These are phyloP conservation scores for Aspergillus sp. DNA, from an alignment of 2,329 filamentous ascomycete species.

Conservation along the genomic window DNA sequence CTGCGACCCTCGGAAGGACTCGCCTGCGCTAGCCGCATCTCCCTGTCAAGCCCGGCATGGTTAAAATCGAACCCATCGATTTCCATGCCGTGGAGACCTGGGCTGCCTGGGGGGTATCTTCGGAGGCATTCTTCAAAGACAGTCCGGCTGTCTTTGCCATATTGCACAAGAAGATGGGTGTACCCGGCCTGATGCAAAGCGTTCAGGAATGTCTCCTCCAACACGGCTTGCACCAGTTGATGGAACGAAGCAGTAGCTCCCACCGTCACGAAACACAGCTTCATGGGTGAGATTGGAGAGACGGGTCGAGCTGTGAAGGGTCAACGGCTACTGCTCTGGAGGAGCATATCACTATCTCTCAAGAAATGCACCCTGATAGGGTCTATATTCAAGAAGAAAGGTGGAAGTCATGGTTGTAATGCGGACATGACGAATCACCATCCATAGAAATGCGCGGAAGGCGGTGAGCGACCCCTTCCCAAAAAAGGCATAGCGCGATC, in stretches of 20 bases:
- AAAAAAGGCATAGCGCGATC: constrained; percentile 21
- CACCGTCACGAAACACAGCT: constrained; percentile 78
- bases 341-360: constrained; percentile 1
- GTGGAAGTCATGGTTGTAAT: not conserved
- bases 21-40: constrained; percentile 56
- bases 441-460: not conserved
- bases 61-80: constrained; percentile 68
- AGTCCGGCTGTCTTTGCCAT: constrained; percentile 64
- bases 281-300: constrained; percentile 18
- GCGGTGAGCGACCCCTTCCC: constrained; percentile 3
- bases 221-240: constrained; percentile 63
- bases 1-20: constrained; percentile 34
- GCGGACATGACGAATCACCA: not conserved
- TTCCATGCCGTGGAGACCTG: constrained; percentile 40
- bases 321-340: not conserved
- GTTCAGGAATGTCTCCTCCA: constrained; percentile 61
- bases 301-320: not conserved
- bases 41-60: constrained; percentile 53
- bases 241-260: constrained; percentile 87
- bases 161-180: constrained; percentile 74
- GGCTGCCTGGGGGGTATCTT: constrained; percentile 21
- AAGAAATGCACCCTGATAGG: not conserved
- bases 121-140: constrained; percentile 48
- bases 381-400: not conserved
- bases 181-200: constrained; percentile 61